These are phyloP conservation scores for Pelargonium myrrhifolium DNA, from an alignment of 441 rosid genomes.

Conservation along the genomic window DNA sequence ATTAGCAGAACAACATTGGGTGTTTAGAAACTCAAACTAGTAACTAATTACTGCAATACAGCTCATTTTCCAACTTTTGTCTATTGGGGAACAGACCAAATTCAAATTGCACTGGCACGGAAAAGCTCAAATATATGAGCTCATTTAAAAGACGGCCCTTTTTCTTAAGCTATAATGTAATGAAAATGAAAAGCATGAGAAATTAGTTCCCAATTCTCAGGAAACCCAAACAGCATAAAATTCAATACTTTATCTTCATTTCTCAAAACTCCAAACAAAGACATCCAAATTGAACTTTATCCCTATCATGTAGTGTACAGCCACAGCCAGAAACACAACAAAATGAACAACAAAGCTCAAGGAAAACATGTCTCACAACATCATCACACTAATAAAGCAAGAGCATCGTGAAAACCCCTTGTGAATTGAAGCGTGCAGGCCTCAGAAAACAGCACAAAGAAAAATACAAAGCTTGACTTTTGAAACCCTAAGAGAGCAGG, in stretches of 20 bases:
- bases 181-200: background rate
- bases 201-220: background rate
- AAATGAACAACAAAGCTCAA: conserved; percentile 4
- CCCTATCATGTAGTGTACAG: background rate
- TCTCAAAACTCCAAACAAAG: conserved; percentile 13
- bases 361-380: too few relatives aligned
- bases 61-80: background rate
- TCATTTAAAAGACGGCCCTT: background rate
- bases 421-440: background rate
- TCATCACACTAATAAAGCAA: background rate
- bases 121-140: background rate
- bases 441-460: background rate
- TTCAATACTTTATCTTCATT: background rate
- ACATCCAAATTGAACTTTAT: background rate
- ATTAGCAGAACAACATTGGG: background rate
- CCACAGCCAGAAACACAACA: background rate
- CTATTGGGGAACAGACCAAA: background rate
- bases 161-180: background rate
- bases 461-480: conserved; percentile 11
- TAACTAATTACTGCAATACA: background rate
- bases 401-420: background rate
- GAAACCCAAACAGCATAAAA: conserved; percentile 10
- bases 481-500: conserved; percentile 8
- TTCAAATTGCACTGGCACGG: background rate
- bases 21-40: background rate